Conservation (phyloP, 108 stramenopile species). For the Chaetoceros tenuissimus region DNA sequence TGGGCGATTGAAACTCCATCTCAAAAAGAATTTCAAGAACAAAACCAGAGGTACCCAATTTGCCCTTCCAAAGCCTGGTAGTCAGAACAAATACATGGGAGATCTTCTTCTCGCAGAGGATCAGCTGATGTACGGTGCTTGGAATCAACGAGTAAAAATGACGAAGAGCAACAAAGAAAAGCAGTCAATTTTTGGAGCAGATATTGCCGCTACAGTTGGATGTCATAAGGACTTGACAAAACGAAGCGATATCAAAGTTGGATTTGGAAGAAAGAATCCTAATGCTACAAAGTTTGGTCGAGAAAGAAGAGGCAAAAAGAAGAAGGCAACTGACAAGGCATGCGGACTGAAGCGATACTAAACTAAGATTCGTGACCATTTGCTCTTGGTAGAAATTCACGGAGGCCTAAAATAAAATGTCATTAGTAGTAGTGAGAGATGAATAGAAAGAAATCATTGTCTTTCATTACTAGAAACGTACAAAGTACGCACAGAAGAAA, state of each 20-base stretch:
- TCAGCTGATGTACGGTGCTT: conserved; percentile 92
- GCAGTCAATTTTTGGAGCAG: conserved; percentile 81
- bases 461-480: too few relatives aligned
- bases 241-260: conserved; percentile 66
- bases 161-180: conserved; percentile 38
- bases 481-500: too few relatives aligned
- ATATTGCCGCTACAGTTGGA: conserved; percentile 79
- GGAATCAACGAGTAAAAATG: conserved; percentile 92
- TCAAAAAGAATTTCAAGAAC: conserved; percentile 54
- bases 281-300: conserved; percentile 83
- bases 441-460: too few relatives aligned
- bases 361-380: background rate
- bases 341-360: conserved; percentile 83
- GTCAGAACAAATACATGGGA: conserved; percentile 66
- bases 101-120: conserved; percentile 94
- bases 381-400: too few relatives aligned
- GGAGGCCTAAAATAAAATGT: too few relatives aligned
- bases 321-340: conserved; percentile 55
- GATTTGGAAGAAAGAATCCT: conserved; percentile 86
- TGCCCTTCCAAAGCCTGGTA: conserved; percentile 84
- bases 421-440: too few relatives aligned
- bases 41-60: conserved; percentile 88
- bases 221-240: conserved; percentile 55
- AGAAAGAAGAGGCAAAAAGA: conserved; percentile 91
- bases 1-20: conserved; percentile 79